phyloP scores from a whole-genome alignment of 345 rosid species.

The Cardamine occulta region DNA sequence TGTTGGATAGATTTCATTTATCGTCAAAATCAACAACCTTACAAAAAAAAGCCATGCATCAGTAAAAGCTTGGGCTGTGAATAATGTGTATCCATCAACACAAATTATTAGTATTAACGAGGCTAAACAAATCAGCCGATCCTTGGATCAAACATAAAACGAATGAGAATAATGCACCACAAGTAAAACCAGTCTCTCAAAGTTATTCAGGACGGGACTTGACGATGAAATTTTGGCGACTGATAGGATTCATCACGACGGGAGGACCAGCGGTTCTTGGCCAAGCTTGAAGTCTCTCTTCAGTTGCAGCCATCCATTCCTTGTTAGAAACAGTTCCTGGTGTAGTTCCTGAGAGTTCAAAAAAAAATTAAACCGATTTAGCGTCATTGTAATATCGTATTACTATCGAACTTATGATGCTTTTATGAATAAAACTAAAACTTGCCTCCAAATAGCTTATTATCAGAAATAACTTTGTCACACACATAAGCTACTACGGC shows the following conservation, averaged over 20 bases:
- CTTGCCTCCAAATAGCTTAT: constrained; percentile 81
- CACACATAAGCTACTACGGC: constrained; percentile 61
- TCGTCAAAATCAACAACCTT: constrained; percentile 33
- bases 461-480: constrained; percentile 59
- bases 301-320: constrained; percentile 83
- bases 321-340: constrained; percentile 70
- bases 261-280: constrained; percentile 96
- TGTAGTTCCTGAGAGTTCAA: constrained; percentile 52
- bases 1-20: constrained; percentile 11
- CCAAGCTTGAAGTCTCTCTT: constrained; percentile 91
- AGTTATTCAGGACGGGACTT: constrained; percentile 53
- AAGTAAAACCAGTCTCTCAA: neutral
- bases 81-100: constrained; percentile 27
- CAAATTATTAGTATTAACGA: constrained; percentile 36
- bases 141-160: constrained; percentile 13
- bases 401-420: neutral
- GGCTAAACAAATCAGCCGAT: constrained; percentile 32
- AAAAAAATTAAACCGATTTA: neutral
- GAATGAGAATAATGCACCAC: constrained; percentile 21
- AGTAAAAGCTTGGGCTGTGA: constrained; percentile 23
- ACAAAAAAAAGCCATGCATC: constrained; percentile 15
- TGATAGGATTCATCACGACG: constrained; percentile 92
- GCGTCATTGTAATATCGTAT: neutral
- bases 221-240: constrained; percentile 89
- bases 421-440: neutral